Evolutionary conservation across 257 asterid species (phyloP).

Genomic region (Agastache rugosa): DNA sequence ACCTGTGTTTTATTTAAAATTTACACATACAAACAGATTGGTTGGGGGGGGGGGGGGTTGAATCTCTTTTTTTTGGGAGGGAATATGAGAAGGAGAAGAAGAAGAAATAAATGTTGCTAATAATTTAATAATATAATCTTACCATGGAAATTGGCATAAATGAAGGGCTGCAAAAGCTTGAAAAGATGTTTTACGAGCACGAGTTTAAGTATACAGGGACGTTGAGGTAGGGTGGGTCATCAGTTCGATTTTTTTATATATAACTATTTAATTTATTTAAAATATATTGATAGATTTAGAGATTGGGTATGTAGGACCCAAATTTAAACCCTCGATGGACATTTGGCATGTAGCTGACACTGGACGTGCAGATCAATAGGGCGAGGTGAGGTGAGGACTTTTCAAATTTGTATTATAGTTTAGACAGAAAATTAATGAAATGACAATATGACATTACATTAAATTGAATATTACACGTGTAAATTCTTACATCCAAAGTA

Average conservation of each 20-base stretch:
- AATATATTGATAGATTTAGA: background rate
- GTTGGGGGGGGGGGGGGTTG: too few species aligned
- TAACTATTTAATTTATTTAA: background rate
- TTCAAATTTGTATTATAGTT: too few species aligned
- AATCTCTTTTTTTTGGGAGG: too few species aligned
- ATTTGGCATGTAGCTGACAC: slow-evolving; percentile 14
- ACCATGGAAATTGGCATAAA: slow-evolving; percentile 26
- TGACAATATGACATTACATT: background rate
- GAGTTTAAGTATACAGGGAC: background rate
- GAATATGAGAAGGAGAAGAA: too few species aligned
- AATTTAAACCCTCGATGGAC: background rate
- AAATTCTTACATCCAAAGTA: background rate
- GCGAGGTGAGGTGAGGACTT: too few species aligned
- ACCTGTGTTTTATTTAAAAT: background rate
- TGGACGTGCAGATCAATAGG: background rate
- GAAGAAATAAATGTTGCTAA: background rate
- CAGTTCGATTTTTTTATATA: background rate
- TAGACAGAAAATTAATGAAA: background rate
- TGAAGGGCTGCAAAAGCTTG: background rate
- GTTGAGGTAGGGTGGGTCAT: background rate
- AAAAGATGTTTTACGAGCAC: slow-evolving; percentile 12
- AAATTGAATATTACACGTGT: background rate
- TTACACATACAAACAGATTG: too few species aligned
- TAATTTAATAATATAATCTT: slow-evolving; percentile 8
- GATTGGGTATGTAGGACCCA: slow-evolving; percentile 6